A percentile compares a stretch with the other conserved stretches of the same genome.
Evolutionary conservation across 2,329 filamentous ascomycete species (phyloP).

Genomic region (Tolypocladium tropicale): DNA sequence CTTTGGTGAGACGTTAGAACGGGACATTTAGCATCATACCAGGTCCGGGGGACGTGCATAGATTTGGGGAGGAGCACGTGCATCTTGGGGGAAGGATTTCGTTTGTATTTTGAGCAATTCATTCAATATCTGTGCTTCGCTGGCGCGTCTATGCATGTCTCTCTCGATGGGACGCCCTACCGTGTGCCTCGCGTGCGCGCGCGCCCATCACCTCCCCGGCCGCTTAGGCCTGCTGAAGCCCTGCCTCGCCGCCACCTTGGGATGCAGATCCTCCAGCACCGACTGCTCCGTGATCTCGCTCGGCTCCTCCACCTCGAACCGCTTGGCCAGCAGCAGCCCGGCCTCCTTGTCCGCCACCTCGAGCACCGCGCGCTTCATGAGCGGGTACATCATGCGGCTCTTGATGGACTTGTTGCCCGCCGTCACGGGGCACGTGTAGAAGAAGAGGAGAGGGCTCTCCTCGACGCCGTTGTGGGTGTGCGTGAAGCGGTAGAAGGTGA

Average conservation of each 20-base stretch:
- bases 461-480: slow-evolving; percentile 44
- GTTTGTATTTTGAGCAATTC: background rate
- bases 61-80: background rate
- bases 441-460: slow-evolving; percentile 58
- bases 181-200: background rate
- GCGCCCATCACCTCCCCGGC: slow-evolving; percentile 47
- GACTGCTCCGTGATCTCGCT: slow-evolving; percentile 58
- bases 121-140: background rate
- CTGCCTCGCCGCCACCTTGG: slow-evolving; percentile 53
- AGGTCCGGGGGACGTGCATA: background rate
- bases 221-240: slow-evolving; percentile 71
- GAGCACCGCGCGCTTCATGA: slow-evolving; percentile 58
- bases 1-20: background rate
- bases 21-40: background rate
- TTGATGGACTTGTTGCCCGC: slow-evolving; percentile 60
- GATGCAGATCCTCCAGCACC: slow-evolving; percentile 58
- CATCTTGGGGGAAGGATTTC: background rate
- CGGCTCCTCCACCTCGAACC: slow-evolving; percentile 57
- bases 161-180: background rate
- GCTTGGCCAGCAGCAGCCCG: slow-evolving; percentile 58
- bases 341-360: slow-evolving; percentile 55
- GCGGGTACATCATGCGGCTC: slow-evolving; percentile 75
- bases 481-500: slow-evolving; percentile 64
- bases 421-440: slow-evolving; percentile 69
- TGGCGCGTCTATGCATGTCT: background rate